Percentiles rank a stretch among this genome's conserved stretches.
These are phyloP conservation scores for Castanea crenata DNA, from an alignment of 306 rosid genomes.

Conservation along the genomic window DNA sequence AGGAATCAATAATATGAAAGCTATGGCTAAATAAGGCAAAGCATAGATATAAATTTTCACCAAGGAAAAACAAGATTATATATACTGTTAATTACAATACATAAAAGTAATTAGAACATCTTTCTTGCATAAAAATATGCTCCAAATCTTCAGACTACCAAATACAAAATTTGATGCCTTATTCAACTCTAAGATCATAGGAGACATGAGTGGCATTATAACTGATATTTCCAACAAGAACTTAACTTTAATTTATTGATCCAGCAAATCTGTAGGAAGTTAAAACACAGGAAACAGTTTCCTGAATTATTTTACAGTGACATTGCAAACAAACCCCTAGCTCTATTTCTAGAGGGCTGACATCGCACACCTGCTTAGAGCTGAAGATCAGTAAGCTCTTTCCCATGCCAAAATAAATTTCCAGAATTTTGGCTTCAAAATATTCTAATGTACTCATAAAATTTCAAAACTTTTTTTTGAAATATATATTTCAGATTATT, in stretches of 20 bases:
- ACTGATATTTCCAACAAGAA: not conserved
- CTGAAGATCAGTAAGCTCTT: not conserved
- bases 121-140: not conserved
- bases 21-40: not conserved
- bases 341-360: not conserved
- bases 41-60: not conserved
- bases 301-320: not conserved
- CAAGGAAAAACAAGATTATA: not conserved
- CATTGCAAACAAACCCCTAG: not conserved
- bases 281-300: not conserved
- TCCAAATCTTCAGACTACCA: not conserved
- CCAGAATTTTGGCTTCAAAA: not conserved
- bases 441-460: not conserved
- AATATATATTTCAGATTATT: not conserved
- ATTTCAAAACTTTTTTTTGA: not conserved
- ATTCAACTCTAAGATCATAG: not conserved
- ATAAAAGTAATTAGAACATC: not conserved
- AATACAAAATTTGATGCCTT: not conserved
- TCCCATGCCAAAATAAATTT: not conserved
- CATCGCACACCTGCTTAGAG: not conserved
- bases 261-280: not conserved
- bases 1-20: too few species aligned
- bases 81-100: not conserved
- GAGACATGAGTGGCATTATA: not conserved
- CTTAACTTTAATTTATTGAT: not conserved